phyloP scores from a whole-genome alignment of 148 eudicot species.

The Fallopia convolvulus region DNA sequence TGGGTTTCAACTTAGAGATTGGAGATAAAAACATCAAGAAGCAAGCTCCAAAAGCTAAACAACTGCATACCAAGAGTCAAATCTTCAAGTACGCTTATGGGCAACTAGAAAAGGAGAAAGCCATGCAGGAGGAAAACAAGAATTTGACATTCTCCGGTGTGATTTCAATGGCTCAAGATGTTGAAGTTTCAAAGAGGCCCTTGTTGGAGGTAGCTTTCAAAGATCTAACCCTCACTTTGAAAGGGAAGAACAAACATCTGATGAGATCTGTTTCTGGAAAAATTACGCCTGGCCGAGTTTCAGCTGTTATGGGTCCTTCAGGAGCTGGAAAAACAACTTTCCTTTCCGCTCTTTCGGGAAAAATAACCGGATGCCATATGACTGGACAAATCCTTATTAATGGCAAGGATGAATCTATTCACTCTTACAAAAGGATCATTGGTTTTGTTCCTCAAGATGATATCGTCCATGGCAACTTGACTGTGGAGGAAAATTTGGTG shows the following conservation, averaged over 20 bases:
- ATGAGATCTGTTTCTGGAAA: conserved; percentile 70
- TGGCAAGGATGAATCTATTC: conserved; percentile 53
- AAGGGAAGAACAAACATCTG: conserved; percentile 53
- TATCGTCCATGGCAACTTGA: conserved; percentile 81
- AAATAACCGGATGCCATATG: conserved; percentile 49
- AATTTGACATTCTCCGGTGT: conserved; percentile 70
- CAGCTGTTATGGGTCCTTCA: conserved; percentile 93
- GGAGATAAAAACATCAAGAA: conserved; percentile 59
- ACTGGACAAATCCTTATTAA: conserved; percentile 60
- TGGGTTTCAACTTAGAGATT: conserved; percentile 51
- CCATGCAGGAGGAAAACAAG: conserved; percentile 53
- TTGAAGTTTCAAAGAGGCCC: conserved; percentile 49
- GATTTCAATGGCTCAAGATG: conserved; percentile 64
- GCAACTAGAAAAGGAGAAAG: conserved; percentile 86
- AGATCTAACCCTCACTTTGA: conserved; percentile 67
- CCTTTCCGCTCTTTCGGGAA: conserved; percentile 67
- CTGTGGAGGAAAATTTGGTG: conserved; percentile 81
- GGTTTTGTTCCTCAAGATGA: conserved; percentile 95
- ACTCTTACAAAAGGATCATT: conserved; percentile 57
- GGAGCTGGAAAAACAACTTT: conserved; percentile 92
- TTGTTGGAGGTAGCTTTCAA: conserved; percentile 66
- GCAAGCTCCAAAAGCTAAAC: conserved; percentile 40
- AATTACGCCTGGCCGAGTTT: conserved; percentile 66
- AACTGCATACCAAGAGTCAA: conserved; percentile 68
- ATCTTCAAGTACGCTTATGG: conserved; percentile 86